Conservation (phyloP, 331 rosid genomes). For the Saraca asoca region DNA sequence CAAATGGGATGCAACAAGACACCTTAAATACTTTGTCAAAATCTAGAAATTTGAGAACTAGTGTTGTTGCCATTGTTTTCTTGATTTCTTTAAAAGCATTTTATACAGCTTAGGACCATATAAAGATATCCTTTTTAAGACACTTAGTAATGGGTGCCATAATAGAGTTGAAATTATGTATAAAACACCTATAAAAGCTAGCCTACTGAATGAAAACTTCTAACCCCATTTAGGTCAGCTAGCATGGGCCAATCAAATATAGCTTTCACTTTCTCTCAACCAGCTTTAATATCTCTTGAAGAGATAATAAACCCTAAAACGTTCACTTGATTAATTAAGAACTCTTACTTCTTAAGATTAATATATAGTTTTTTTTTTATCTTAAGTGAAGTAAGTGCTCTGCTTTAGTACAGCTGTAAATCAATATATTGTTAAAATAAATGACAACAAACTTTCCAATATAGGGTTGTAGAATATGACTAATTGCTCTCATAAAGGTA, state of each 20-base stretch:
- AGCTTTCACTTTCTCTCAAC: not conserved
- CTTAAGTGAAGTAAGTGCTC: not conserved
- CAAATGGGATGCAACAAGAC: not conserved
- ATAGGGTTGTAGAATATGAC: not conserved
- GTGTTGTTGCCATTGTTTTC: not conserved
- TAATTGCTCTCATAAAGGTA: not conserved
- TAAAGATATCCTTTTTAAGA: not conserved
- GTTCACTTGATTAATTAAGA: not conserved
- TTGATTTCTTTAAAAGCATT: not conserved
- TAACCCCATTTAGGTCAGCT: not conserved
- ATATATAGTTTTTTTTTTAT: not conserved
- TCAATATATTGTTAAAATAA: not conserved
- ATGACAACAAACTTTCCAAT: not conserved
- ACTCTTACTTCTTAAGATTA: not conserved
- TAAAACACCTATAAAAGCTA: not conserved
- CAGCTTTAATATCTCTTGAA: not conserved
- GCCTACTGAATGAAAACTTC: no score
- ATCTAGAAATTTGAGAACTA: not conserved
- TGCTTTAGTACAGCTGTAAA: not conserved
- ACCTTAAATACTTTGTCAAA: conserved; percentile 18
- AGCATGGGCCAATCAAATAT: not conserved
- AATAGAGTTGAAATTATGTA: not conserved
- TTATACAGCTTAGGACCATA: not conserved
- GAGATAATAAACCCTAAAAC: not conserved
- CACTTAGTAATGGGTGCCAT: not conserved